Conservation (phyloP, 2,329 filamentous ascomycete genomes). For the Ramularia endophylla region DNA sequence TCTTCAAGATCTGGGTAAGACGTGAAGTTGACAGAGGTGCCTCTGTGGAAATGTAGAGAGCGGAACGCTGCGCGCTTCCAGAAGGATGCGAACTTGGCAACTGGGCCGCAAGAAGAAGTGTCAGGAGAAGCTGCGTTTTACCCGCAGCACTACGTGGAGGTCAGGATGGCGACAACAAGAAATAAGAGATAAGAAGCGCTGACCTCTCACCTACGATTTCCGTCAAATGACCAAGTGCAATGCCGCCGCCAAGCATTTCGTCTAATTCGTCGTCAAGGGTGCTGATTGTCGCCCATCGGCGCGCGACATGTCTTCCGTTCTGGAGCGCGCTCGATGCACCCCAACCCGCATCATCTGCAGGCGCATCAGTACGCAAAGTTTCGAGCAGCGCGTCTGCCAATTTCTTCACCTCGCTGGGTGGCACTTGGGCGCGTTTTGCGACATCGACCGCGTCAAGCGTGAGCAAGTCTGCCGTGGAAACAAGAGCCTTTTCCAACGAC, state of each 20-base stretch:
- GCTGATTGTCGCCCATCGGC: slow-evolving; percentile 60
- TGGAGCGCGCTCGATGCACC: background rate
- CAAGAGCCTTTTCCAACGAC: slow-evolving; percentile 67
- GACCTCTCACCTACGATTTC: slow-evolving; percentile 89
- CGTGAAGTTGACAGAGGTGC: slow-evolving; percentile 75
- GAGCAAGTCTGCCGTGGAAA: slow-evolving; percentile 79
- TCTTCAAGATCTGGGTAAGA: slow-evolving; percentile 68
- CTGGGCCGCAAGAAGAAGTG: slow-evolving; percentile 77
- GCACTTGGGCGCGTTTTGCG: slow-evolving; percentile 77
- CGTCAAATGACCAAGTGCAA: slow-evolving; percentile 74
- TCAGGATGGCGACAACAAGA: slow-evolving; percentile 3
- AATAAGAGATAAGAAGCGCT: slow-evolving; percentile 7
- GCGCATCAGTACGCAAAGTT: slow-evolving; percentile 46
- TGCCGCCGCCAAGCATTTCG: slow-evolving; percentile 64
- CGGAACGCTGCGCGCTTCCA: slow-evolving; percentile 41
- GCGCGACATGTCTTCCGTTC: slow-evolving; percentile 35
- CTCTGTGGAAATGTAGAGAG: slow-evolving; percentile 93
- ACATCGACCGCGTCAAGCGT: slow-evolving; percentile 77
- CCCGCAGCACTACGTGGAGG: slow-evolving; percentile 61
- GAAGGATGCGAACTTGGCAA: slow-evolving; percentile 56
- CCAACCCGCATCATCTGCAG: background rate
- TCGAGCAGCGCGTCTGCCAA: slow-evolving; percentile 67
- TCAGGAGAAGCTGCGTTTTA: slow-evolving; percentile 90
- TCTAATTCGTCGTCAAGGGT: slow-evolving; percentile 74
- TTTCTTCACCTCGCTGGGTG: slow-evolving; percentile 71